Evolutionary conservation across 768 basidiomycete genomes (phyloP), one percentile per base, ranked within the genome.

Genomic region (Suillus lakei): DNA sequence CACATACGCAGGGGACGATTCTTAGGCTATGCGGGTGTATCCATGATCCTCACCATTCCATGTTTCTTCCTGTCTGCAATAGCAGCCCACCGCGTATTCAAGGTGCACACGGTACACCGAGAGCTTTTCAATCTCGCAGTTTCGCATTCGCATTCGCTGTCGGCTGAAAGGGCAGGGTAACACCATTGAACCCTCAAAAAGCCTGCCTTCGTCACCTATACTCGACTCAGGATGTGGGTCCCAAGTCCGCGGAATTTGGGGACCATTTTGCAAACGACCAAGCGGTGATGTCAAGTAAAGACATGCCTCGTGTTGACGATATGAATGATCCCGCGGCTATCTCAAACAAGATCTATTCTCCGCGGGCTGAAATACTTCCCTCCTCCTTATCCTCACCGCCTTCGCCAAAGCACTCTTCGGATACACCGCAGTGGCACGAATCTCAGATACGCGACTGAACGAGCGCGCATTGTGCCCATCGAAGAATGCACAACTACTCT

Each of bases 21-120:
- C 63, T 68, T 88, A n/a, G 84, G 86, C 44, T 90, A 89, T 68
- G 84, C 88, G 15, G 90, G 88, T 8, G 71, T 82, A 8, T 83
- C 88, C 0, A 79, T 88, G 64, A 62, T 86, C 50, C 72, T 86
- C 12, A 76, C 82, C 4, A 72, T 88, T 18, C 89, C 89, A 3
- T 84, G 83, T 55, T 73, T 88, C 46, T 76, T 81, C 66, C 72
- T 88, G 15, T 86, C 87, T 5, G 67, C 61, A 64, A 34, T 41
- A 21, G 66, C 76, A 4, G 69, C 69, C 7, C 55, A 51, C 53
- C 60, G 65, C 58, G 38, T 70, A 39, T 44, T 70, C 64, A 63
- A 58, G 67, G 28, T 73, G 66, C 60, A 78, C 72, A 68, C 70
- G 66, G 26, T 64, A 63, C 58, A 71, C 44, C 67, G 72, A 13